Evolutionary conservation across 495 filamentous ascomycete genomes (phyloP).

Genomic region (Neurospora sp.): DNA sequence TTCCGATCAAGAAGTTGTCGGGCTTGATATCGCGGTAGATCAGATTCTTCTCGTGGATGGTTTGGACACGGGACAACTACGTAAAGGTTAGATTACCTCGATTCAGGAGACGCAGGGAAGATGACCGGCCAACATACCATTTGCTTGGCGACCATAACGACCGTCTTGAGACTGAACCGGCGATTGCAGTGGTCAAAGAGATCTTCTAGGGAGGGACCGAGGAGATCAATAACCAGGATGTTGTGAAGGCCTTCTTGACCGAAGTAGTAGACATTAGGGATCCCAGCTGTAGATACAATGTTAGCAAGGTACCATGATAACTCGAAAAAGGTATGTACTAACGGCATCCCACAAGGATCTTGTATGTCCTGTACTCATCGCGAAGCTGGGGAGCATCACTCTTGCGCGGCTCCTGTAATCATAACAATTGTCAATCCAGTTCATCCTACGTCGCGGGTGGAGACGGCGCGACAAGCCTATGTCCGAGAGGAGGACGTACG

Average conservation of each 20-base stretch:
- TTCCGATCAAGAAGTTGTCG: conserved; percentile 97
- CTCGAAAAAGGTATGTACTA: conserved; percentile 37
- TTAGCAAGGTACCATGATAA: conserved; percentile 6
- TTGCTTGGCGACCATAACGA: conserved; percentile 99
- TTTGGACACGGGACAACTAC: conserved; percentile 89
- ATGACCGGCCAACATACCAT: conserved; percentile 58
- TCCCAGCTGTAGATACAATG: conserved; percentile 58
- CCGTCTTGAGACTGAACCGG: conserved; percentile 92
- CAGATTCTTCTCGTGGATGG: conserved; percentile 98
- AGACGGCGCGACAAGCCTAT: not conserved
- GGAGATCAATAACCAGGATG: conserved; percentile 95
- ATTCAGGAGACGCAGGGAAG: not conserved
- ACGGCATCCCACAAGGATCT: conserved; percentile 99
- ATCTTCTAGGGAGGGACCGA: conserved; percentile 93
- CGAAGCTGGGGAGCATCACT: conserved; percentile 96
- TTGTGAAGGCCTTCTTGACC: conserved; percentile 98
- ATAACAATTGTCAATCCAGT: not conserved
- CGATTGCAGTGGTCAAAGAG: conserved; percentile 97
- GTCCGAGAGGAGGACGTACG: conserved; percentile 44
- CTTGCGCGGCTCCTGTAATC: conserved; percentile 81
- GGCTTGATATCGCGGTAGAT: conserved; percentile 99
- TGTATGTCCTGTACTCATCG: conserved; percentile 99
- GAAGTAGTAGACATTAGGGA: conserved; percentile 99
- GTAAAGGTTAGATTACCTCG: conserved; percentile 3
- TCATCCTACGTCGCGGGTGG: not conserved